phyloP scores from a whole-genome alignment of 345 rosid genomes.

The Gynandropsis gynandra region DNA sequence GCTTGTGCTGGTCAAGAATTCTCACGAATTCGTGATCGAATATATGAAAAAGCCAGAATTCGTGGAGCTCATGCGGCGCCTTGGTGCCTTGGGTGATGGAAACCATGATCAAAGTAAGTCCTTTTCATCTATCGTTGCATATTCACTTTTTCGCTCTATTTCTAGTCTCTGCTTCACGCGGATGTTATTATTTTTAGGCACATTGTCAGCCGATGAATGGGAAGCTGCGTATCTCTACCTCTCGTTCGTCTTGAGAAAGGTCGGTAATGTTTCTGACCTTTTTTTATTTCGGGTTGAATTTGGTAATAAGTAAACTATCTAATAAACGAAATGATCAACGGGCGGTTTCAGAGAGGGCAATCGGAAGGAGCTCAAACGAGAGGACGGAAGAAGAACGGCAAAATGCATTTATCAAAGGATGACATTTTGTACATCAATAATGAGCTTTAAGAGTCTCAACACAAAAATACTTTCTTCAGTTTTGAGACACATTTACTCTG shows the following conservation, averaged over 20 bases:
- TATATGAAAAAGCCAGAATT: constrained; percentile 69
- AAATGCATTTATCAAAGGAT: constrained; percentile 66
- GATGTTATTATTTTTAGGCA: constrained; percentile 38
- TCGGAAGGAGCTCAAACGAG: constrained; percentile 44
- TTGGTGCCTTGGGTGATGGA: constrained; percentile 95
- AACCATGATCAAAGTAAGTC: constrained; percentile 79
- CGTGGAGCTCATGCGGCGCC: constrained; percentile 78
- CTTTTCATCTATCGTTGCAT: constrained; percentile 2
- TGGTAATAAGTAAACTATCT: not conserved
- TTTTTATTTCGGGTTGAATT: not conserved
- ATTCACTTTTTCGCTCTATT: not conserved
- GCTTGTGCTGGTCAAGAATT: constrained; percentile 83
- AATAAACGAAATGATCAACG: too few relatives aligned
- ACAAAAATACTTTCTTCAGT: too few relatives aligned
- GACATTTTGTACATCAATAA: constrained; percentile 46
- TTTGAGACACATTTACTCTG: too few relatives aligned
- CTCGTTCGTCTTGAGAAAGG: constrained; percentile 85
- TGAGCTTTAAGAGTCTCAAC: too few relatives aligned
- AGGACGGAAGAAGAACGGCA: constrained; percentile 56
- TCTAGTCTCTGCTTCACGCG: not conserved
- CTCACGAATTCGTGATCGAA: constrained; percentile 83
- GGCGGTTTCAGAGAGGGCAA: constrained; percentile 60
- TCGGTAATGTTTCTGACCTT: constrained; percentile 17
- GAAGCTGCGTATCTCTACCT: constrained; percentile 86
- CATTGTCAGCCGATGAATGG: constrained; percentile 90